Base-by-base conservation (phyloP, 352 stramenopile genomes). In the Phytophthora sp. region DNA sequence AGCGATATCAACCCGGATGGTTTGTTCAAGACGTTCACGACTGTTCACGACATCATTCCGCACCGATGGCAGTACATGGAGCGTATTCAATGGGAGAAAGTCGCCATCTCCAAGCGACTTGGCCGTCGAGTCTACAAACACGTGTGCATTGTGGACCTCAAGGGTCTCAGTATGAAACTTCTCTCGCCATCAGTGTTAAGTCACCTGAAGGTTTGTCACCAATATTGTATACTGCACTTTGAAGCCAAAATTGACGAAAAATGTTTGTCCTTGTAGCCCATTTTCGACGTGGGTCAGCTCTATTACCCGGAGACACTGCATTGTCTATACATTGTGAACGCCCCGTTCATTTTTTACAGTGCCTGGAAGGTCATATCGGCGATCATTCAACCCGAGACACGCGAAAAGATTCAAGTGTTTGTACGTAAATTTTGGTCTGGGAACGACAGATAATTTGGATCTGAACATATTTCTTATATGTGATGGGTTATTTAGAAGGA, bases 291-390 rank as follows among this genome's bases (percentile, higher is more conserved):
- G 39, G 84, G 82, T 0, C 81, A 92, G 64, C 63, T 85, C 5
- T 91, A 93, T 66, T 95, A 93, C 63, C 86, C 87, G 0, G 87
- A 95, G 77, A 92, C 83, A 18, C 66, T 95, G 27, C 84, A 89
- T 56, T 76, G 80, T 1, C 69, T 95, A 38, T 95, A 92, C 65
- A 41, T 95, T 30, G 76, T 94, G 51, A 94, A 95, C 56, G 84
- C 84, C 3, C 87, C 87, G 18, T 88, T 91, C 61, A 74, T 95
- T 54, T 95, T 95, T 57, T 88, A 88, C 41, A 81, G 80, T n/a
- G 82, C 80, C 41, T 95, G 84, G 85, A 92, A 91, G 70, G 67
- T 94, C 53, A 89, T 95, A 55, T 76, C 78, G 26, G 55, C 68
- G 1, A 71, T 94, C 42, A 86, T 95, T 20, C 77, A 94, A 52